phyloP scores from a whole-genome alignment of 108 stramenopile species.

The Skeletonema potamos region DNA sequence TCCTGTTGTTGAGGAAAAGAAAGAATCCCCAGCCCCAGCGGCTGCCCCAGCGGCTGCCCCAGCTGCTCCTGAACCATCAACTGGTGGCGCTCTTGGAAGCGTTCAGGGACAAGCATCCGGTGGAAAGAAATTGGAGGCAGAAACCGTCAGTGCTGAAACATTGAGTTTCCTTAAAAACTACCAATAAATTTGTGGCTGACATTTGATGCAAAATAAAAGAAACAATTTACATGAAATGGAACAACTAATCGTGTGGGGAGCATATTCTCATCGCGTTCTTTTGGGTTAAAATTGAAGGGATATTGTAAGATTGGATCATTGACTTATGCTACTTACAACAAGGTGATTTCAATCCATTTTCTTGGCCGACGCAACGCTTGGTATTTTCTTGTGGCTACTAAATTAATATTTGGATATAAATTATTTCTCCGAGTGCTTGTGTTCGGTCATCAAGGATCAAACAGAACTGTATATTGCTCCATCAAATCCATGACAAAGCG shows the following conservation, averaged over 20 bases:
- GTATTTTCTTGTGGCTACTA: not conserved
- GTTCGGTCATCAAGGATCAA: conserved; percentile 7
- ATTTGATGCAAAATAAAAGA: not conserved
- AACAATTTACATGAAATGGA: conserved; percentile 4
- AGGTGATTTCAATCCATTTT: not conserved
- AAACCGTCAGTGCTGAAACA: conserved; percentile 77
- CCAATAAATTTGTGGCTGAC: conserved; percentile 3
- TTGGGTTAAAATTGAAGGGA: not conserved
- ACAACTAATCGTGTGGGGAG: not conserved
- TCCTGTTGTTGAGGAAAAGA: conserved; percentile 13
- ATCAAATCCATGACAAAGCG: conserved; percentile 87
- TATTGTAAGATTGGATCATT: not conserved
- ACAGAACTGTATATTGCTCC: conserved; percentile 45
- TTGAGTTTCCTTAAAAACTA: conserved; percentile 72
- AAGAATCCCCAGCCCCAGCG: conserved; percentile 19
- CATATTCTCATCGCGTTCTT: not conserved
- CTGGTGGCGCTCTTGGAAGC: conserved; percentile 61
- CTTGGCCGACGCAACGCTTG: not conserved
- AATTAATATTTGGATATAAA: conserved; percentile 3
- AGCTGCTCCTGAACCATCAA: conserved; percentile 6
- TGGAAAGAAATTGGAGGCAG: conserved; percentile 78
- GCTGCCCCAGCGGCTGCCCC: conserved; percentile 11
- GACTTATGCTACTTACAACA: not conserved
- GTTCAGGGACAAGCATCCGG: conserved; percentile 58
- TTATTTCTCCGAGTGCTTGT: not conserved